phyloP scores from a whole-genome alignment of 257 asterid species.

The Fraxinus americana region DNA sequence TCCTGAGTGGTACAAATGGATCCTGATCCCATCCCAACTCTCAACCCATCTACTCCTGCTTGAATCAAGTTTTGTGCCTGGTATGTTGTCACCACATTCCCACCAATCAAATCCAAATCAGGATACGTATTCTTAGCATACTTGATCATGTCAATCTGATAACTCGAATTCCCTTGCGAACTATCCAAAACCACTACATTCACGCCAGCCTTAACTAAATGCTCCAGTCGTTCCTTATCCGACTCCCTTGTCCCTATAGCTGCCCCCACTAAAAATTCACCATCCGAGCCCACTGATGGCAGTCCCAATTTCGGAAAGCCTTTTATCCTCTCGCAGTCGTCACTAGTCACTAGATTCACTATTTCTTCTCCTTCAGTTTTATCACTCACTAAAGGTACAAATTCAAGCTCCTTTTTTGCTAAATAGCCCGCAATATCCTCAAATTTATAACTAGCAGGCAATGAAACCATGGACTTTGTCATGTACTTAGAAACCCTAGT shows the following conservation, averaged over 20 bases:
- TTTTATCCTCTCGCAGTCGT: slow-evolving; percentile 54
- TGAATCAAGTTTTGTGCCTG: slow-evolving; percentile 89
- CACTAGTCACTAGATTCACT: slow-evolving; percentile 55
- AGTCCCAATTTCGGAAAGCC: slow-evolving; percentile 75
- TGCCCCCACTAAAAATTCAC: slow-evolving; percentile 80
- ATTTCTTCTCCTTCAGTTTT: slow-evolving; percentile 43
- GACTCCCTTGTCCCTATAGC: slow-evolving; percentile 82
- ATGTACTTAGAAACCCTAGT: slow-evolving; percentile 58
- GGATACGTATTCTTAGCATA: slow-evolving; percentile 65
- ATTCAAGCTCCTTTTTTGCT: slow-evolving; percentile 47
- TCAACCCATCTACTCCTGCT: slow-evolving; percentile 83
- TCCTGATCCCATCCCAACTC: slow-evolving; percentile 98
- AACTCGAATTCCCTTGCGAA: slow-evolving; percentile 84
- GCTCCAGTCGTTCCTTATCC: slow-evolving; percentile 82
- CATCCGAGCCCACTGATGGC: slow-evolving; percentile 67
- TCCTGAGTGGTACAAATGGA: slow-evolving; percentile 94
- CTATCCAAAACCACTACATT: slow-evolving; percentile 80
- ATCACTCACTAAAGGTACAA: slow-evolving; percentile 55
- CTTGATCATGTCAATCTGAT: slow-evolving; percentile 89
- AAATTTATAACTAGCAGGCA: slow-evolving; percentile 60
- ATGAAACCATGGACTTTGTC: slow-evolving; percentile 38
- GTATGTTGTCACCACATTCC: slow-evolving; percentile 74
- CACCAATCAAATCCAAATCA: slow-evolving; percentile 76
- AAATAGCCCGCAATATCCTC: slow-evolving; percentile 78
- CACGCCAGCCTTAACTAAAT: slow-evolving; percentile 77